Percentiles rank a stretch among this genome's conserved stretches.
These are phyloP conservation scores for Metschnikowia cerradonensis DNA, from an alignment of 805 yeast species.

Conservation along the genomic window DNA sequence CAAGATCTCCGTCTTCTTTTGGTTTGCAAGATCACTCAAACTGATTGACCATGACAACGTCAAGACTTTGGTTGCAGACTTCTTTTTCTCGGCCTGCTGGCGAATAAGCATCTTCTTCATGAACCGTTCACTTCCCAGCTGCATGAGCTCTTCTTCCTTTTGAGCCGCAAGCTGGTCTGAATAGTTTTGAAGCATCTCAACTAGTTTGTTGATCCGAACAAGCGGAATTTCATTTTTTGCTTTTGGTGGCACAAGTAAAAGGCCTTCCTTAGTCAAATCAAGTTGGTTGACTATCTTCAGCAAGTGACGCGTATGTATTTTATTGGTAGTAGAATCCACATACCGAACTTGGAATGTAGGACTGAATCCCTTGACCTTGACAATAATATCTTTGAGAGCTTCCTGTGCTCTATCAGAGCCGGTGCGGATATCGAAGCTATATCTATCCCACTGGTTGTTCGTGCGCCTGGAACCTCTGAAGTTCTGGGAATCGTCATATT, in stretches of 20 bases:
- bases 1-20: constrained; percentile 49
- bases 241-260: constrained; percentile 19
- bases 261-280: constrained; percentile 25
- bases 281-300: constrained; percentile 30
- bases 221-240: constrained; percentile 23
- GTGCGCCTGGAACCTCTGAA: background rate
- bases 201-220: constrained; percentile 23
- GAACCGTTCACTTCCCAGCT: constrained; percentile 32
- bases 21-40: constrained; percentile 48
- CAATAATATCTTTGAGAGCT: constrained; percentile 25
- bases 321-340: constrained; percentile 23
- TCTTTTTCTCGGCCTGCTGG: constrained; percentile 33
- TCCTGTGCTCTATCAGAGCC: constrained; percentile 27
- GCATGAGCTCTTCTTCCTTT: constrained; percentile 29
- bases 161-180: constrained; percentile 29
- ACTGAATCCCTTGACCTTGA: constrained; percentile 17
- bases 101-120: constrained; percentile 25
- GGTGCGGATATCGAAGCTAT: constrained; percentile 20
- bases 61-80: constrained; percentile 42
- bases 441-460: background rate
- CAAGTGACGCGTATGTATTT: constrained; percentile 21
- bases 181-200: constrained; percentile 32
- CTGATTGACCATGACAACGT: constrained; percentile 56
- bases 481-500: background rate
- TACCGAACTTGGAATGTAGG: constrained; percentile 24